Evolutionary conservation across 192 early-diverging fungal genomes (phyloP).

Genomic region (Haplosporangium gracile): DNA sequence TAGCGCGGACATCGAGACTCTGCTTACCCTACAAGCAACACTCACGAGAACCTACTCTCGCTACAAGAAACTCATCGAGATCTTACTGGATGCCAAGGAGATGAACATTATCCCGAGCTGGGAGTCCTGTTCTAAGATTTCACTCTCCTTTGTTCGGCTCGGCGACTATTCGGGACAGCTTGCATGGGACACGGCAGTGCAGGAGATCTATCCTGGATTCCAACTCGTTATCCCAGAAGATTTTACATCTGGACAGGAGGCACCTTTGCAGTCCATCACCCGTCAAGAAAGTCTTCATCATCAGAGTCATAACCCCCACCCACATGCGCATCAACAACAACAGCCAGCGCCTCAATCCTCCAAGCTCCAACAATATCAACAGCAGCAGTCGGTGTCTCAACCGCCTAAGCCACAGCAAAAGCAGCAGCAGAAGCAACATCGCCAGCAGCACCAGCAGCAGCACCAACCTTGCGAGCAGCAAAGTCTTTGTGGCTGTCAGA

Average conservation of each 20-base stretch:
- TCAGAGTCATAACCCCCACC: neutral
- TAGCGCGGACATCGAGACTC: slow-evolving; percentile 25
- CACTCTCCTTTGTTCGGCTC: slow-evolving; percentile 25
- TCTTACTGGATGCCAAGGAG: slow-evolving; percentile 50
- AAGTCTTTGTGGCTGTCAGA: neutral
- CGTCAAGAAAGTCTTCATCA: neutral
- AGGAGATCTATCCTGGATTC: slow-evolving; percentile 53
- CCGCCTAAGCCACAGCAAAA: neutral
- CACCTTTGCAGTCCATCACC: neutral
- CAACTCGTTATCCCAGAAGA: slow-evolving; percentile 11
- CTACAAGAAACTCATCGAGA: slow-evolving; percentile 50
- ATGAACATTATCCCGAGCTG: slow-evolving; percentile 40
- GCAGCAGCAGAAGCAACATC: slow-evolving; percentile 2
- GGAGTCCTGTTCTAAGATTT: slow-evolving; percentile 38
- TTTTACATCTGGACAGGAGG: neutral
- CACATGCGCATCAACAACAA: neutral
- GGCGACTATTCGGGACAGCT: slow-evolving; percentile 49
- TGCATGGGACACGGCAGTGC: slow-evolving; percentile 53
- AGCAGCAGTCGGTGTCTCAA: neutral
- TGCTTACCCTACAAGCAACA: slow-evolving; percentile 34
- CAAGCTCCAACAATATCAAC: neutral
- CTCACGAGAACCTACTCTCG: slow-evolving; percentile 12
- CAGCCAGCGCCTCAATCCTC: neutral
- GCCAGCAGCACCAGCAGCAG: slow-evolving; percentile 5
- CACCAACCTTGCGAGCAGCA: neutral